Conservation (phyloP, 2,329 filamentous ascomycete species). For the Exophiala calicioides region DNA sequence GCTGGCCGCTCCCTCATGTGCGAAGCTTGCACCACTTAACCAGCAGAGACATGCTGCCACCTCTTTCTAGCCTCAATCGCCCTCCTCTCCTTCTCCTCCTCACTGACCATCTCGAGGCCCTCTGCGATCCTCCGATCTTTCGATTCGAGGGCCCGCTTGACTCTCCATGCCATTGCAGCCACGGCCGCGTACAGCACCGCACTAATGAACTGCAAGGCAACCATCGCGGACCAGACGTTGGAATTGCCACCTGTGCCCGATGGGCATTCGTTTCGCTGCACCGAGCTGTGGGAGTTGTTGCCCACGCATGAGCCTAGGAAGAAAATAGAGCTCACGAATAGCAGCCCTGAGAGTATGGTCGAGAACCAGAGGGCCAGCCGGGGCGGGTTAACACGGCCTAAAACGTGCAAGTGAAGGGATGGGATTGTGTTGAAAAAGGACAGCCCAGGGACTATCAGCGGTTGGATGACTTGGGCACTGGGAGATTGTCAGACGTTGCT, state of each 20-base stretch:
- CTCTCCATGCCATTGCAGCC: constrained; percentile 28
- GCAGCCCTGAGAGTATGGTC: constrained; percentile 16
- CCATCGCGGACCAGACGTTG: constrained; percentile 27
- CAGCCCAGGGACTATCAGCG: constrained; percentile 28
- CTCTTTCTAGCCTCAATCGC: constrained; percentile 29
- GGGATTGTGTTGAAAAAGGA: constrained; percentile 32
- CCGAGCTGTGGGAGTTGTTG: constrained; percentile 8
- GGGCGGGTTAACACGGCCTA: constrained; percentile 28
- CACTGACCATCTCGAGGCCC: constrained; percentile 26
- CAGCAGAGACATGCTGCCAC: constrained; percentile 27
- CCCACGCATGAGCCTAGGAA: constrained; percentile 25
- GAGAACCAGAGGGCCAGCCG: constrained; percentile 29
- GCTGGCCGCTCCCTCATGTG: background rate
- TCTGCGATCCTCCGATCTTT: constrained; percentile 22
- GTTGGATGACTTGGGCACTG: constrained; percentile 29
- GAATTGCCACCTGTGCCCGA: constrained; percentile 14
- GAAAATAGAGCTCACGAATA: constrained; percentile 24
- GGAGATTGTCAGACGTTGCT: no score
- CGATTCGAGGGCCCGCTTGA: constrained; percentile 18
- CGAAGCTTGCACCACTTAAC: constrained; percentile 10
- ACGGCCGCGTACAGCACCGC: constrained; percentile 22
- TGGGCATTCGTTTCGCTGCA: constrained; percentile 29
- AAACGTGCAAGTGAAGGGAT: constrained; percentile 27
- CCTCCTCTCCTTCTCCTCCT: constrained; percentile 27
- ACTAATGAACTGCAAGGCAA: constrained; percentile 28